Conservation (phyloP, 2,329 filamentous ascomycete genomes). For the Colletotrichum neosansevieriae region DNA sequence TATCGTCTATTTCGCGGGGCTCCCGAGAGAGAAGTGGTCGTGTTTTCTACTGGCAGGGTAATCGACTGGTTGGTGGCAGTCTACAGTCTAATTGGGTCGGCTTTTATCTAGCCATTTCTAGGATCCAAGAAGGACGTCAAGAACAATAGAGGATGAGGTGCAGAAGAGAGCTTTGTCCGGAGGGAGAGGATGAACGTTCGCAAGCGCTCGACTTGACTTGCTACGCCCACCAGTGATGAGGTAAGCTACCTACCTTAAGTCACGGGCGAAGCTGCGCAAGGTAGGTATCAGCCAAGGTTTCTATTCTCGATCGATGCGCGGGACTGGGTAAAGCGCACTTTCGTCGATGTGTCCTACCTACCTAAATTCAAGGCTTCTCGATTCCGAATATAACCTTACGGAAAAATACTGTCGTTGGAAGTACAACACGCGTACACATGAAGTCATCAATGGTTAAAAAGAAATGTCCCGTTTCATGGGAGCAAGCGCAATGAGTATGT, state of each 20-base stretch:
- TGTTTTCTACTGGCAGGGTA: not conserved
- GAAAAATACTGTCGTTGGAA: too few species aligned
- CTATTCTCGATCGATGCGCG: conserved; percentile 23
- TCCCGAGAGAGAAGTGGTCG: conserved; percentile 4
- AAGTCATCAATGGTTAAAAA: not conserved
- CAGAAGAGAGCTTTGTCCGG: conserved; percentile 6
- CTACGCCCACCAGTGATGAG: conserved; percentile 31
- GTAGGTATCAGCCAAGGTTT: conserved; percentile 22
- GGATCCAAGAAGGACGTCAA: not conserved
- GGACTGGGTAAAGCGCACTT: not conserved
- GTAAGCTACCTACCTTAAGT: conserved; percentile 37
- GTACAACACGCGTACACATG: not conserved
- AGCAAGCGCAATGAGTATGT: conserved; percentile 26
- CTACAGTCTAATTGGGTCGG: conserved; percentile 10
- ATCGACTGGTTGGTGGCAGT: not conserved
- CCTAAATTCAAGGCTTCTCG: too few species aligned
- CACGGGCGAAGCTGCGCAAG: conserved; percentile 21
- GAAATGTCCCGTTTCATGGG: conserved; percentile 16
- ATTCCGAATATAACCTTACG: too few species aligned
- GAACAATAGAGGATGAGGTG: not conserved
- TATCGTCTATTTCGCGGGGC: conserved; percentile 17
- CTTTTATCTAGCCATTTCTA: conserved; percentile 23
- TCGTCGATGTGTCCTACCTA: too few species aligned
- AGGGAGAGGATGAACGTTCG: conserved; percentile 11
- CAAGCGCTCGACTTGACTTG: conserved; percentile 18